These are phyloP conservation scores for Globisporangium recalcitrans DNA, from an alignment of 352 stramenopile genomes.

Conservation along the genomic window DNA sequence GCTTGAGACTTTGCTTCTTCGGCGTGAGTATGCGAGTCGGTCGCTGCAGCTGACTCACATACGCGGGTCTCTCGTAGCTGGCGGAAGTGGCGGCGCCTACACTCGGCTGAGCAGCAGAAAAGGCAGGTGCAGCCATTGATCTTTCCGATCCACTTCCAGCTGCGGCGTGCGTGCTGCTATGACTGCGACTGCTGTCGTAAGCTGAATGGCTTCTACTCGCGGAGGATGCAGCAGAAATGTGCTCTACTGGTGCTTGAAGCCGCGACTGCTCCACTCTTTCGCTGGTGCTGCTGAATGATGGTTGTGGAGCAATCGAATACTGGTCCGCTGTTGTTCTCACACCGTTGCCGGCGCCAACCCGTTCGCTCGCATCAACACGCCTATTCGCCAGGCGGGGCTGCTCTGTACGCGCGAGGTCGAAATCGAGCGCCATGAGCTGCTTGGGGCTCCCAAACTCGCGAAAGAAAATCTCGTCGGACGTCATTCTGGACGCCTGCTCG, in stretches of 20 bases:
- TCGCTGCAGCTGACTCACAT: slow-evolving; percentile 39
- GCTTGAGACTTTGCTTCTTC: slow-evolving; percentile 56
- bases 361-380: not conserved
- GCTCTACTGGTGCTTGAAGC: not conserved
- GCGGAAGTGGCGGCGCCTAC: slow-evolving; percentile 18
- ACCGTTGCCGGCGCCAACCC: not conserved
- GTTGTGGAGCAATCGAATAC: not conserved
- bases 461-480: slow-evolving; percentile 60
- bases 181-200: not conserved
- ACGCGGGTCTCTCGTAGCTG: slow-evolving; percentile 11
- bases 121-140: not conserved
- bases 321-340: not conserved
- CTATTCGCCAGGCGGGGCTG: slow-evolving; percentile 5
- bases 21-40: slow-evolving; percentile 43
- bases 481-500: slow-evolving; percentile 33
- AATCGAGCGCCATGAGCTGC: slow-evolving; percentile 34
- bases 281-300: not conserved
- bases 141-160: not conserved
- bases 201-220: not conserved
- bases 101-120: not conserved
- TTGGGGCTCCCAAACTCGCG: slow-evolving; percentile 54
- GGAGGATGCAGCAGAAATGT: not conserved
- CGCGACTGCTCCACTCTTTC: not conserved
- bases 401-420: slow-evolving; percentile 31
- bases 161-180: not conserved